Evolutionary conservation across 345 rosid species (phyloP).

Genomic region (Eucalyptus cloeziana): DNA sequence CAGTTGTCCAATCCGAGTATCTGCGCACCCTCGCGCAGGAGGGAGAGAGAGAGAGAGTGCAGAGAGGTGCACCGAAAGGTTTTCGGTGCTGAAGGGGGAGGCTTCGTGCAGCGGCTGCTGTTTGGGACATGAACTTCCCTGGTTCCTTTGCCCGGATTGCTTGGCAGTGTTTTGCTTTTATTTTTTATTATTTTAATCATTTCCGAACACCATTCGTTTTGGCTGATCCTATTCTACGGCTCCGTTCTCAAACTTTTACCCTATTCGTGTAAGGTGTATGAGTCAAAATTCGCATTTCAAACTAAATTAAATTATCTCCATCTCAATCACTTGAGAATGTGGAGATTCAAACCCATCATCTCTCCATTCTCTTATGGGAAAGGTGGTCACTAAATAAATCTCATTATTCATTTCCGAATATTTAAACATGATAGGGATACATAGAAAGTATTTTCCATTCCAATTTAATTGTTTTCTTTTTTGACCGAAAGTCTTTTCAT

Average conservation of each 20-base stretch:
- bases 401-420: rapidly evolving
- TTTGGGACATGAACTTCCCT: neutral
- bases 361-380: rapidly evolving
- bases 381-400: rapidly evolving
- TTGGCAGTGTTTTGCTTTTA: neutral
- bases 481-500: rapidly evolving
- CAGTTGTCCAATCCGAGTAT: neutral
- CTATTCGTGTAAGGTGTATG: rapidly evolving
- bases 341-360: rapidly evolving
- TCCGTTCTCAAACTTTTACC: rapidly evolving
- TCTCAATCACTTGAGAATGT: rapidly evolving
- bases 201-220: neutral
- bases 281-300: rapidly evolving
- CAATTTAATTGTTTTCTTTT: neutral
- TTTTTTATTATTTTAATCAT: rapidly evolving
- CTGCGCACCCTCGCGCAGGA: neutral
- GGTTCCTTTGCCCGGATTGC: neutral
- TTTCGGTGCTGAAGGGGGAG: neutral
- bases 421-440: rapidly evolving
- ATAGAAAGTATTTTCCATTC: neutral
- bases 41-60: neutral
- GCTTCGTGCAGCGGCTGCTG: neutral
- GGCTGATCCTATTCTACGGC: no score
- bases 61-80: neutral
- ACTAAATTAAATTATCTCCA: rapidly evolving